These are phyloP conservation scores for Fibroporia radiculosa DNA, from an alignment of 768 basidiomycete species.

Conservation along the genomic window DNA sequence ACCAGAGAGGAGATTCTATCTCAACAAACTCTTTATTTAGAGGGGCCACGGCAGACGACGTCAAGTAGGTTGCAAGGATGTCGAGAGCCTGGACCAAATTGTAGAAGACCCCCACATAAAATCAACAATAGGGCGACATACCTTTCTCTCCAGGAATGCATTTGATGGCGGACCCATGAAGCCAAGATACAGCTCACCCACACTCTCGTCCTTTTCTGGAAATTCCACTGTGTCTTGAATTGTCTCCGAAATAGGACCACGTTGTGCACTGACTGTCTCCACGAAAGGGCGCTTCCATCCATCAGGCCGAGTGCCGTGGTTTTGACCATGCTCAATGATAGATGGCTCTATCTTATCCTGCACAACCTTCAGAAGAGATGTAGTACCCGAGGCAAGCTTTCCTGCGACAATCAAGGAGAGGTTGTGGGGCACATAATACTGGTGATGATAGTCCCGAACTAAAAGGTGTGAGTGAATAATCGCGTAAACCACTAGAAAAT, in stretches of 20 bases:
- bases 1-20: slow-evolving; percentile 86
- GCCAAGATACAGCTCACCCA: slow-evolving; percentile 76
- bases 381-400: slow-evolving; percentile 69
- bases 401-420: slow-evolving; percentile 84
- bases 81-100: slow-evolving; percentile 69
- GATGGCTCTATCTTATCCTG: slow-evolving; percentile 79
- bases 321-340: slow-evolving; percentile 68
- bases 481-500: slow-evolving; percentile 4
- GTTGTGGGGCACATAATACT: slow-evolving; percentile 93
- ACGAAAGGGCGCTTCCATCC: slow-evolving; percentile 95
- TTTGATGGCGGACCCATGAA: slow-evolving; percentile 75
- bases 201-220: slow-evolving; percentile 93
- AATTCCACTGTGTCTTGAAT: slow-evolving; percentile 74
- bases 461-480: background rate
- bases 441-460: slow-evolving; percentile 87
- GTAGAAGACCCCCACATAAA: background rate
- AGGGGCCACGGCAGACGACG: slow-evolving; percentile 74
- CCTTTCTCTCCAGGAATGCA: slow-evolving; percentile 67
- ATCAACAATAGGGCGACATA: slow-evolving; percentile 18
- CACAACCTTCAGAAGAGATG: slow-evolving; percentile 71
- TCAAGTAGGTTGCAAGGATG: slow-evolving; percentile 80
- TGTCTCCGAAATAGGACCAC: slow-evolving; percentile 44
- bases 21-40: slow-evolving; percentile 91
- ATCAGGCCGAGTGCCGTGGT: slow-evolving; percentile 57
- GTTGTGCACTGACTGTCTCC: slow-evolving; percentile 72